phyloP scores from a whole-genome alignment of 129 eudicot species.

The Mikania micrantha region DNA sequence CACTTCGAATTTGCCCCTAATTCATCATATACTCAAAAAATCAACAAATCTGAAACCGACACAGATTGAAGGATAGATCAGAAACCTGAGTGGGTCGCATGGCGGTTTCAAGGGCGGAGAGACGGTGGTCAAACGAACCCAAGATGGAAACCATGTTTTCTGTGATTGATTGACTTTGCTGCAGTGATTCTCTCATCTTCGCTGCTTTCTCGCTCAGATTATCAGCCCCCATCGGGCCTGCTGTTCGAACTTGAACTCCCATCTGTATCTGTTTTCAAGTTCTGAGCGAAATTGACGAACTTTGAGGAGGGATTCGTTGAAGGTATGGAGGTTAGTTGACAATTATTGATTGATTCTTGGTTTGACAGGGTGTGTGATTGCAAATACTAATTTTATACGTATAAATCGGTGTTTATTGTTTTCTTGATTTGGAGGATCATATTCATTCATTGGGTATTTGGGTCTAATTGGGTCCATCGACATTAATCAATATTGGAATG shows the following conservation, averaged over 20 bases:
- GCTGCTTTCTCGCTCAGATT: constrained; percentile 69
- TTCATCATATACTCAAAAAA: not conserved
- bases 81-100: constrained; percentile 98
- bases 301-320: not conserved
- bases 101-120: constrained; percentile 95
- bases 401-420: constrained; percentile 11
- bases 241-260: constrained; percentile 44
- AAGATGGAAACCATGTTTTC: constrained; percentile 80
- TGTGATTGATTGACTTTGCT: constrained; percentile 76
- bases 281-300: not conserved
- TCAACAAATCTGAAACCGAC: not conserved
- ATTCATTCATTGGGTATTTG: not conserved
- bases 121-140: constrained; percentile 96
- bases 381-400: constrained; percentile 12
- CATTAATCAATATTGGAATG: not conserved
- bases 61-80: not conserved
- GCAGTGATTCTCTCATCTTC: constrained; percentile 79
- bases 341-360: constrained; percentile 19
- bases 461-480: not conserved
- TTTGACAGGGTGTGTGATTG: constrained; percentile 22
- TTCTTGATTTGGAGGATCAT: not conserved
- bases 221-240: constrained; percentile 39
- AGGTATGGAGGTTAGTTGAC: constrained; percentile 28
- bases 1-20: not conserved
- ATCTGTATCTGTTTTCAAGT: constrained; percentile 15